Evolutionary conservation across 768 basidiomycete genomes (phyloP), one percentile per base, ranked within the genome.

Genomic region (Dacryopinax spathularia): DNA sequence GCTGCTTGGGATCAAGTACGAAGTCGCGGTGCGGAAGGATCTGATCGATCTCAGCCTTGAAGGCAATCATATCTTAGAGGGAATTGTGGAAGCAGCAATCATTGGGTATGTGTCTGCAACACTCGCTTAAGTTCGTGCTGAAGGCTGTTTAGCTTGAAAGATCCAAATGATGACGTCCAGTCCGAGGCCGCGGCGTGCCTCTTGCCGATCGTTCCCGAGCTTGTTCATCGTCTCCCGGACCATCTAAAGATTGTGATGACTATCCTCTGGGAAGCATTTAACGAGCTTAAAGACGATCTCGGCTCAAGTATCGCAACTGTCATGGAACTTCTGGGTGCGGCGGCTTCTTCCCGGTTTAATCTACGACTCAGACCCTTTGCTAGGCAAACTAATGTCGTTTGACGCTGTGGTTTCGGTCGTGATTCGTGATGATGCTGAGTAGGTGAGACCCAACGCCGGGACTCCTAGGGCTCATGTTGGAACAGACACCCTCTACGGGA

Each of bases 271-370:
- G 81, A 80, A 65, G 97, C 94, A 69, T 75, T 99, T 35, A 82
- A 82, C 27, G 88, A 91, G 69, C 91, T 95, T 83, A 94, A 92
- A 71, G 96, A 99, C 72, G 96, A 99, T 69, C 75, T 99, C 1
- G 91, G 92, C 67, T 97, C 92, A 61, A 97, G 94, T 65, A 91
- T 96, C 36, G 93, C 93, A 37, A 87, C 90, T 10, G 92, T 98
- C 27, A 98, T 99, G 96, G 93, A 96, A 71, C 78, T 99, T 1
- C 77, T 99, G n/a, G 89, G 93, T 92, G 67, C 65, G 76, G 68
- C 29, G 20, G 39, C 68, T 63, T 60, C 12, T 64, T 39, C 18
- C 31, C 63, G 29, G 62, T n/a, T 18, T 31, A 29, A 10, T 6
- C 48, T 27, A 29, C 48, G 10, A 15, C 13, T 29, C 15, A 27